Evolutionary conservation across 2,329 filamentous ascomycete species (phyloP).

Genomic region (Phaeosphaeria sp.): DNA sequence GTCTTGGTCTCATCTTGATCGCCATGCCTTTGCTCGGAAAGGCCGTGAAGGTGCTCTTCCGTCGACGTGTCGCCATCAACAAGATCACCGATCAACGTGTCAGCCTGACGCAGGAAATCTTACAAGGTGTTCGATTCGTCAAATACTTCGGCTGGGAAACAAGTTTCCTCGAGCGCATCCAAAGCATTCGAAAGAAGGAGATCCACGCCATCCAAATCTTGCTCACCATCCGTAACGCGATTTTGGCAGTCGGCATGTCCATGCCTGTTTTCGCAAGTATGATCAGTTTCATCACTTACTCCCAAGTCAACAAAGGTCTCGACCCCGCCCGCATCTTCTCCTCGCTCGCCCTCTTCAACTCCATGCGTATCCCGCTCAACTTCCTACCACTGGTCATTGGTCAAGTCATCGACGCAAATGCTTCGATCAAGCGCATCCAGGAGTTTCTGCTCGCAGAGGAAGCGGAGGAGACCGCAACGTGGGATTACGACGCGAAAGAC

Average conservation of each 20-base stretch:
- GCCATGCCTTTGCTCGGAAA: slow-evolving; percentile 78
- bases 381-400: slow-evolving; percentile 86
- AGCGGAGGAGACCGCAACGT: slow-evolving; percentile 71
- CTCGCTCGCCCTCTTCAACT: slow-evolving; percentile 91
- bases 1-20: slow-evolving; percentile 81
- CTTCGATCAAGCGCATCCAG: slow-evolving; percentile 83
- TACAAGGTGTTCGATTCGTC: slow-evolving; percentile 90
- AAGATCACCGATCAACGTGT: slow-evolving; percentile 93
- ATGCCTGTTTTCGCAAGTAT: slow-evolving; percentile 94
- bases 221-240: slow-evolving; percentile 81
- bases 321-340: slow-evolving; percentile 85
- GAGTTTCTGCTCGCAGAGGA: slow-evolving; percentile 90
- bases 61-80: slow-evolving; percentile 80
- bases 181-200: slow-evolving; percentile 75
- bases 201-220: slow-evolving; percentile 85
- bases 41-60: slow-evolving; percentile 78
- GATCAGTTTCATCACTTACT: slow-evolving; percentile 86
- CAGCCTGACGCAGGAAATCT: slow-evolving; percentile 87
- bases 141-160: slow-evolving; percentile 97
- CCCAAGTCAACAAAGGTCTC: slow-evolving; percentile 69
- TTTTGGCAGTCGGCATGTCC: slow-evolving; percentile 83
- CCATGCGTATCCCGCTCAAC: slow-evolving; percentile 87
- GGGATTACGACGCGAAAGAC: slow-evolving; percentile 58
- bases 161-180: slow-evolving; percentile 79
- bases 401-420: slow-evolving; percentile 87